Base-by-base conservation (phyloP, 441 rosid species). In the Populus tomentosa region DNA sequence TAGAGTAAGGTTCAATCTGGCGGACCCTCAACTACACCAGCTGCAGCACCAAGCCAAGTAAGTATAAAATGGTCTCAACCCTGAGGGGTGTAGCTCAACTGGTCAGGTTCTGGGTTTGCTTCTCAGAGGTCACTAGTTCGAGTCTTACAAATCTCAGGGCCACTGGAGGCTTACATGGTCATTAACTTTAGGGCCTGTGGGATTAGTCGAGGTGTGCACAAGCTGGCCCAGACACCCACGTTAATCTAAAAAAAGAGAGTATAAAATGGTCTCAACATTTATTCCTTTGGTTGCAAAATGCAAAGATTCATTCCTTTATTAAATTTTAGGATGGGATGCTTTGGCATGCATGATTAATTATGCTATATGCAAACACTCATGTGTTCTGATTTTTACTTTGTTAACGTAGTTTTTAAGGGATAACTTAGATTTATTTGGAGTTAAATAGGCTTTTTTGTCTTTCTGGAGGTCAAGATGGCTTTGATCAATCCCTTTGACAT, bases 1-100 rank as follows among this genome's bases (percentile, higher is more conserved):
- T 80, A 92, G 97, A 84, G 77, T 68, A 90, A 92, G 87, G 87
- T 73, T 82, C 68, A 92, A 56, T 69, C 93, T 50, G 85, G 86
- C 10, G 90, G 89, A 40, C 84, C 86, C 53, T 87, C 97, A 77
- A 78, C 88, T 67, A 82, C 90, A 24, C 71, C 92, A 35, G 83
- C 88, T 36, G 70, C 88, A 56, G 82, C 87, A 13, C 64, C 86
- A 77, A 73, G 74, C 59, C 89, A 85, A 91, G 97, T 90, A 78
- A 83, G 75, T 75, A 5, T 28, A 30, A 14, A 32, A 8, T 23
- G 4, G 33, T 32, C 5, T 32, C 6, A 4, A 32, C 5, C 33
- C 6, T 32, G 33, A 32, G 33, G 33, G 33, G 33, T 32, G 6
- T 32, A 32, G 33, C 33, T 32, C 33, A 32, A 32, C 6, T 32